A percentile compares a stretch with the other conserved stretches of the same genome.
phyloP scores from a whole-genome alignment of 2,329 filamentous ascomycete genomes.

The Curvularia verruculosa region DNA sequence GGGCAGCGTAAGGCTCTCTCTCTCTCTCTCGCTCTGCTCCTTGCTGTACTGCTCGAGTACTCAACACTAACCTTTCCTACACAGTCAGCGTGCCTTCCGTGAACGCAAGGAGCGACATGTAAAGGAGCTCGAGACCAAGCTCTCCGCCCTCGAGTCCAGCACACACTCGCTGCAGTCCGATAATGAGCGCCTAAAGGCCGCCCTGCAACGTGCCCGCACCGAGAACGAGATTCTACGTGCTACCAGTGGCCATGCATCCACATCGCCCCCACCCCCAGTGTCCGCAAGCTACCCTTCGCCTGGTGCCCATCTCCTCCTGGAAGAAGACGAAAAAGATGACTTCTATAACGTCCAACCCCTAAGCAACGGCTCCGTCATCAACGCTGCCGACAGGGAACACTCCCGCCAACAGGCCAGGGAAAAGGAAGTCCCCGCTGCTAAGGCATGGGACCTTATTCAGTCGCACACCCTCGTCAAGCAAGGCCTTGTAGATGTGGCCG shows the following conservation, averaged over 20 bases:
- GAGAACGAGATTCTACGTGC: slow-evolving; percentile 93
- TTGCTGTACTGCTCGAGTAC: not conserved
- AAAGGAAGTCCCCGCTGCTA: slow-evolving; percentile 40
- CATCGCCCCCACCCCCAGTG: slow-evolving; percentile 43
- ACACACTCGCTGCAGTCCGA: slow-evolving; percentile 76
- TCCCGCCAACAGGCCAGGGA: slow-evolving; percentile 27
- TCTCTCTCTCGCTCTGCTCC: no score
- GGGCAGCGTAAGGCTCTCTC: slow-evolving; percentile 67
- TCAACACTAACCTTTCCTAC: not conserved
- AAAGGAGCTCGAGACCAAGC: slow-evolving; percentile 87
- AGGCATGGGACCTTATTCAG: slow-evolving; percentile 90
- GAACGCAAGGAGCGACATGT: slow-evolving; percentile 95
- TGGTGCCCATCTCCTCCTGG: slow-evolving; percentile 33
- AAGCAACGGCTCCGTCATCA: slow-evolving; percentile 39
- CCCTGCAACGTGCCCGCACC: slow-evolving; percentile 81
- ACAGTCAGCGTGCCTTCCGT: slow-evolving; percentile 90
- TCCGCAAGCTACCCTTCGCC: slow-evolving; percentile 50
- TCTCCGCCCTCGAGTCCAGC: slow-evolving; percentile 75
- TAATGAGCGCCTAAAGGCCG: slow-evolving; percentile 84
- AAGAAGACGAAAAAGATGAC: slow-evolving; percentile 23
- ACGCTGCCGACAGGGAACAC: slow-evolving; percentile 39
- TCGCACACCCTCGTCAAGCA: slow-evolving; percentile 75
- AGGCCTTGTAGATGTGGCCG: slow-evolving; percentile 79
- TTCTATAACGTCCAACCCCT: slow-evolving; percentile 40
- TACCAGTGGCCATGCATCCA: slow-evolving; percentile 62